Evolutionary conservation across 2,329 filamentous ascomycete genomes (phyloP).

Genomic region (Blumeria graminis): DNA sequence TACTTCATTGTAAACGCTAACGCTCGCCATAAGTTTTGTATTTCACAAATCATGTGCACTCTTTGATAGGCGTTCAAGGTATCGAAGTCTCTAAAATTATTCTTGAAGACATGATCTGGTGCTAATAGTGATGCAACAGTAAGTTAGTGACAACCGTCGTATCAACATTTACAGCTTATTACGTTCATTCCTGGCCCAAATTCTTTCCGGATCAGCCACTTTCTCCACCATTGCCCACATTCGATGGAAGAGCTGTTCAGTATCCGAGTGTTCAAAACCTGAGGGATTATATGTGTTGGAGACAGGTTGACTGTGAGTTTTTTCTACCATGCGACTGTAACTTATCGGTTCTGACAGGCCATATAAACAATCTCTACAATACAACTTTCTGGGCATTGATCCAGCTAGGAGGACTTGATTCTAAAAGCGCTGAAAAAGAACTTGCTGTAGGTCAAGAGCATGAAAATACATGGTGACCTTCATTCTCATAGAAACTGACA

Average conservation of each 20-base stretch:
- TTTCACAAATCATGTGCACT: conserved; percentile 62
- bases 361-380: conserved; percentile 98
- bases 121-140: conserved; percentile 21
- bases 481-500: conserved; percentile 15
- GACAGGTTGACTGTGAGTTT: conserved; percentile 72
- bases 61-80: conserved; percentile 70
- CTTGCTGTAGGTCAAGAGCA: conserved; percentile 34
- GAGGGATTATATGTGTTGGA: conserved; percentile 89
- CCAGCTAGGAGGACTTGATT: conserved; percentile 47
- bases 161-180: conserved; percentile 82
- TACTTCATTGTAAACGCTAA: not conserved
- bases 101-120: too few relatives aligned
- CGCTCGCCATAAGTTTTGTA: conserved; percentile 38
- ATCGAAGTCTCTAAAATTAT: conserved; percentile 10
- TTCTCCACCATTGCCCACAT: conserved; percentile 56
- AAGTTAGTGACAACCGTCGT: conserved; percentile 82
- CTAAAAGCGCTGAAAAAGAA: conserved; percentile 55
- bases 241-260: conserved; percentile 75
- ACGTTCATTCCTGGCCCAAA: conserved; percentile 54
- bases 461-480: not conserved
- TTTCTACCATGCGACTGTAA: conserved; percentile 1
- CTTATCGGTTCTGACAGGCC: conserved; percentile 27
- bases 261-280: conserved; percentile 69
- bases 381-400: conserved; percentile 89
- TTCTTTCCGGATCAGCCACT: conserved; percentile 52